Percentiles rank a stretch among this genome's conserved stretches.
Evolutionary conservation across 1,284 basidiomycete genomes (phyloP).

Genomic region (Testicularia cyperi): DNA sequence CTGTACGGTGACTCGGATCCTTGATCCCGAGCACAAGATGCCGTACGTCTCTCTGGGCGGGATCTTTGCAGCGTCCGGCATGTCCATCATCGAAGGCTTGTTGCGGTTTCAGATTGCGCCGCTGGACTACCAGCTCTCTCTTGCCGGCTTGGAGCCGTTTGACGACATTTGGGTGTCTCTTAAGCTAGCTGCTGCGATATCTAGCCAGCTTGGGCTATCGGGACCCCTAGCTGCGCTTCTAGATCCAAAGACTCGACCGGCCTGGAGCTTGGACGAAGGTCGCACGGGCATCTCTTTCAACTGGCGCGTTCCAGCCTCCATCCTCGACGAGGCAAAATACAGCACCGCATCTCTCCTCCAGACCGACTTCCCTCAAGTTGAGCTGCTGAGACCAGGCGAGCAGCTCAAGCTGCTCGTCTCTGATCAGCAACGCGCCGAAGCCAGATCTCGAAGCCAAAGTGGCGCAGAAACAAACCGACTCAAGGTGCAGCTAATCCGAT

Average conservation of each 20-base stretch:
- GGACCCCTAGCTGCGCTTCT: slow-evolving; percentile 3
- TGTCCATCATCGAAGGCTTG: slow-evolving; percentile 20
- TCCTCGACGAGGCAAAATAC: slow-evolving; percentile 10
- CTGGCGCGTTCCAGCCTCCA: slow-evolving; percentile 16
- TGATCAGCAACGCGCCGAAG: background rate
- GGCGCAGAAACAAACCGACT: background rate
- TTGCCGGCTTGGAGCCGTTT: slow-evolving; percentile 31
- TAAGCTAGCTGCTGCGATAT: slow-evolving; percentile 6
- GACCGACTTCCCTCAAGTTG: background rate
- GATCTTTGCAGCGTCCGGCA: slow-evolving; percentile 5
- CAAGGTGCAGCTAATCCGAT: slow-evolving; percentile 12
- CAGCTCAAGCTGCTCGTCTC: slow-evolving; percentile 24
- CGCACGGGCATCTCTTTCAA: slow-evolving; percentile 16
- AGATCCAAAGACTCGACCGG: slow-evolving; percentile 1
- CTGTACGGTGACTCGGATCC: slow-evolving; percentile 17
- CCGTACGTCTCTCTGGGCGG: slow-evolving; percentile 28
- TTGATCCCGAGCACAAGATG: slow-evolving; percentile 29
- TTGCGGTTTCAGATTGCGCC: slow-evolving; percentile 7
- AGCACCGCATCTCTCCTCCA: slow-evolving; percentile 19
- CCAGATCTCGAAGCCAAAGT: background rate
- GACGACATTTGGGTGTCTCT: slow-evolving; percentile 34
- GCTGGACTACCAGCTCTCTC: slow-evolving; percentile 7
- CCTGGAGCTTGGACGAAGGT: slow-evolving; percentile 32
- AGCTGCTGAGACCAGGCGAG: slow-evolving; percentile 13
- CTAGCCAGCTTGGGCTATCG: slow-evolving; percentile 1